Base-by-base conservation (phyloP, 768 basidiomycete species). In the Mycena amicta region DNA sequence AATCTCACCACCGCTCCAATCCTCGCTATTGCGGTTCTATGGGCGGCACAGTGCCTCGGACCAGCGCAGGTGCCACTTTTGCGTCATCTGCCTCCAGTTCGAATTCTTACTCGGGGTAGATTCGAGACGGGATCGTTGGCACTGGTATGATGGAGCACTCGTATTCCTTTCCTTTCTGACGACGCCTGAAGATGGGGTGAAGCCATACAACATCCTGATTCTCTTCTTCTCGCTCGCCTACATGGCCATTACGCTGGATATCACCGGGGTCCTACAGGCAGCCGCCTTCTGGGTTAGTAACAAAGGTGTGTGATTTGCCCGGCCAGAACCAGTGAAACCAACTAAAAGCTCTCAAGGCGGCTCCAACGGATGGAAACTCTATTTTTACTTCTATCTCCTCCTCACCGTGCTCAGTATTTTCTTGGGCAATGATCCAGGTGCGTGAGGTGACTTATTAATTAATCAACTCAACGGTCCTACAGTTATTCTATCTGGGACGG, bases 401-500 rank as follows among this genome's bases (percentile, higher is more conserved):
- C 86, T 96, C 68, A 88, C 91, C 13, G 68, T 83, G 15, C 78
- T 88, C 59, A 94, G 92, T 40, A 78, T 90, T 43, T 64, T 95
- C 1, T 78, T 97, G n/a, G 95, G 95, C 5, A 97, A 97, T 67
- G 93, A 98, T 72, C 95, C 95, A 0, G n/a, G n/a, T n/a, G n/a
- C n/a, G n/a, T n/a, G n/a, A n/a, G n/a, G n/a, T n/a, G n/a, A n/a
- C n/a, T n/a, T n/a, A n/a, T n/a, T n/a, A n/a, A n/a, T n/a, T n/a
- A n/a, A n/a, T n/a, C n/a, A n/a, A n/a, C n/a, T n/a, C n/a, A n/a
- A n/a, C n/a, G n/a, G n/a, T n/a, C n/a, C n/a, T n/a, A n/a, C n/a
- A n/a, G 84, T 98, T 69, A 92, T 97, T 56, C 82, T 98, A 49
- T 92, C 90, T 13, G 95, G 94, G 2, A 96, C 95, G 0, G 87